Evolutionary conservation across 106 monocot genomes (phyloP).

Genomic region (Ottelia alismoides): DNA sequence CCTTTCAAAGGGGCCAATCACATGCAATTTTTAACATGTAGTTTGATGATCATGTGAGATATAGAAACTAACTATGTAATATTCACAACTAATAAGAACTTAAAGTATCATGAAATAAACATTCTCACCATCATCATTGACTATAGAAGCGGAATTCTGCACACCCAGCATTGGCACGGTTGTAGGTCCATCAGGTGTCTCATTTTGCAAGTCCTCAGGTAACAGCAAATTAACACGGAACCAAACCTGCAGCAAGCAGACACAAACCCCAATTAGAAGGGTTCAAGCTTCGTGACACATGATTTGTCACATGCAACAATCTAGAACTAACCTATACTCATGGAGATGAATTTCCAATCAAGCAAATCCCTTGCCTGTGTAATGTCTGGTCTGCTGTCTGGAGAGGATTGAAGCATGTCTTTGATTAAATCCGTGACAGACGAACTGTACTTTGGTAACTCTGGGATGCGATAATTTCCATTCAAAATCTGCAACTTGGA

Average conservation of each 20-base stretch:
- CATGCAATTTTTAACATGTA: no score
- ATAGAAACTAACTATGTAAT: background rate
- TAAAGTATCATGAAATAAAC: background rate
- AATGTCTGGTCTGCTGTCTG: constrained; percentile 86
- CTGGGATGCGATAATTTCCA: constrained; percentile 87
- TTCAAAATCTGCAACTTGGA: constrained; percentile 90
- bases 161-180: constrained; percentile 11
- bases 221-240: constrained; percentile 78
- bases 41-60: no score
- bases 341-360: constrained; percentile 92
- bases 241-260: constrained; percentile 52
- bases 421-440: constrained; percentile 54
- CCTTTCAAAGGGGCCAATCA: no score
- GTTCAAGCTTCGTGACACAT: background rate
- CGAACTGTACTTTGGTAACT: constrained; percentile 62
- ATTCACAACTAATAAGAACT: background rate
- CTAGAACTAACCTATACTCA: constrained; percentile 74
- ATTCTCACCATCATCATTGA: constrained; percentile 40
- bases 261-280: constrained; percentile 1
- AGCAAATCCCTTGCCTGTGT: constrained; percentile 98
- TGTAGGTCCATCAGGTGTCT: constrained; percentile 46
- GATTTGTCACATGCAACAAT: constrained; percentile 33
- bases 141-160: constrained; percentile 6
- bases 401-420: constrained; percentile 80
- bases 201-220: constrained; percentile 61